Conservation (phyloP, 306 rosid species). For the Prunus campanulata region DNA sequence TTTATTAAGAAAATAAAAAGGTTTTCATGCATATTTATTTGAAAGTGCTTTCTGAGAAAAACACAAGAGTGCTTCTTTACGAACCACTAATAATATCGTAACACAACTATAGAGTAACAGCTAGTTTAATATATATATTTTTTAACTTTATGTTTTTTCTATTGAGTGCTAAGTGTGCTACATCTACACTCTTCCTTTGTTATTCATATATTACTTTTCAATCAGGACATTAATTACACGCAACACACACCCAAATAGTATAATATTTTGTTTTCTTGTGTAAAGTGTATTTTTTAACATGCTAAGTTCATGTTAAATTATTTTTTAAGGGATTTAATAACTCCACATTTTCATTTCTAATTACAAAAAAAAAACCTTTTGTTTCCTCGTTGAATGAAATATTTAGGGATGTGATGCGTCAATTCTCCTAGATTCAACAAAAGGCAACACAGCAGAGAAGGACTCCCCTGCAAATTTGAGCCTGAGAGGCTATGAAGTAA, state of each 20-base stretch:
- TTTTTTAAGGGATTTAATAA: not conserved
- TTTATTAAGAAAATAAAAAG: too few species aligned
- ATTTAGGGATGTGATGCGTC: conserved; percentile 89
- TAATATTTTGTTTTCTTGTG: not conserved
- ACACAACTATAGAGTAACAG: too few species aligned
- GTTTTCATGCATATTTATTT: too few species aligned
- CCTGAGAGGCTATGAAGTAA: conserved; percentile 70
- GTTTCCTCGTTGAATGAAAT: not conserved
- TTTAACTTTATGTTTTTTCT: not conserved
- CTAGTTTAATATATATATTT: not conserved
- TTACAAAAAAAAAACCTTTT: not conserved
- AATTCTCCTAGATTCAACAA: conserved; percentile 68
- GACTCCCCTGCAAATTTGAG: conserved; percentile 92
- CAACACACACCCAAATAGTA: not conserved
- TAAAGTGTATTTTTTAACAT: not conserved
- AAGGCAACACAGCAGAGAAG: conserved; percentile 73
- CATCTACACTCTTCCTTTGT: not conserved
- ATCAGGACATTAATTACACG: not conserved
- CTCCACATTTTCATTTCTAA: not conserved
- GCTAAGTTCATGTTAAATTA: not conserved
- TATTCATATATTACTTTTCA: not conserved
- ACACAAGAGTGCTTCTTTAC: too few species aligned
- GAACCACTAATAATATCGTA: too few species aligned
- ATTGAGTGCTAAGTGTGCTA: not conserved
- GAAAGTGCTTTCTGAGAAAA: too few species aligned